Evolutionary conservation across 2,329 filamentous ascomycete genomes (phyloP).

Genomic region (Didymosphaeria variabile): DNA sequence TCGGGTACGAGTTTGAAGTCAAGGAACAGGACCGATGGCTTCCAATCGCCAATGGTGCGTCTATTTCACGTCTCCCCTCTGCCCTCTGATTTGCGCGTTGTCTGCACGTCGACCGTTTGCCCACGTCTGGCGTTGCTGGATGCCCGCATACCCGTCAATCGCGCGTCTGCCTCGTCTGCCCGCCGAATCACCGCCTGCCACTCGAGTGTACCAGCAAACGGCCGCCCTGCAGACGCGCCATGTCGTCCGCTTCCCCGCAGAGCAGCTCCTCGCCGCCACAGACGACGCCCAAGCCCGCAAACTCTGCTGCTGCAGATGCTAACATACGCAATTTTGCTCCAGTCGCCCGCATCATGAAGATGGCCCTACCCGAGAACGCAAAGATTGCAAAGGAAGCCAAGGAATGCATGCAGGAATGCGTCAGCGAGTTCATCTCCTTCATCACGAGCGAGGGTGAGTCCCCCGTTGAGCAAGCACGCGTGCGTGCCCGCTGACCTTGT

Average conservation of each 20-base stretch:
- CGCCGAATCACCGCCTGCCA: constrained; percentile 56
- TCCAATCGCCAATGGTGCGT: constrained; percentile 99
- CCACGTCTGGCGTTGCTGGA: constrained; percentile 59
- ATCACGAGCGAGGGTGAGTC: constrained; percentile 96
- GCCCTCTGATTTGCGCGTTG: constrained; percentile 50
- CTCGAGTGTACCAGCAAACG: constrained; percentile 43
- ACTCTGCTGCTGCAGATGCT: constrained; percentile 70
- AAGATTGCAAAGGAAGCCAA: constrained; percentile 99
- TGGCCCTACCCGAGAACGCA: constrained; percentile 94
- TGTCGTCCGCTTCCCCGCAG: constrained; percentile 56
- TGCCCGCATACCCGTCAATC: constrained; percentile 54
- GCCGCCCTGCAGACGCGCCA: constrained; percentile 53
- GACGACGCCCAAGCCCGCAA: constrained; percentile 35
- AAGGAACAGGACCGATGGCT: constrained; percentile 99
- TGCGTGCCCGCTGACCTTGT: constrained; percentile 25
- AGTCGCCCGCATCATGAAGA: constrained; percentile 99
- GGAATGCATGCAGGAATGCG: constrained; percentile 99
- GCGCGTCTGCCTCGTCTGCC: constrained; percentile 57
- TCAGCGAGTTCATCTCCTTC: constrained; percentile 99
- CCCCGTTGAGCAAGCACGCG: constrained; percentile 11
- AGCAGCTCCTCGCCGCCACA: constrained; percentile 48
- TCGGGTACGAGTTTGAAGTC: constrained; percentile 94
- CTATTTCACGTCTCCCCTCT: constrained; percentile 41
- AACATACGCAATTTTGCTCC: constrained; percentile 92
- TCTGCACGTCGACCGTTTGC: constrained; percentile 52